Evolutionary conservation across 1,139 yeast genomes (phyloP).

Genomic region (Candida tropicalis): DNA sequence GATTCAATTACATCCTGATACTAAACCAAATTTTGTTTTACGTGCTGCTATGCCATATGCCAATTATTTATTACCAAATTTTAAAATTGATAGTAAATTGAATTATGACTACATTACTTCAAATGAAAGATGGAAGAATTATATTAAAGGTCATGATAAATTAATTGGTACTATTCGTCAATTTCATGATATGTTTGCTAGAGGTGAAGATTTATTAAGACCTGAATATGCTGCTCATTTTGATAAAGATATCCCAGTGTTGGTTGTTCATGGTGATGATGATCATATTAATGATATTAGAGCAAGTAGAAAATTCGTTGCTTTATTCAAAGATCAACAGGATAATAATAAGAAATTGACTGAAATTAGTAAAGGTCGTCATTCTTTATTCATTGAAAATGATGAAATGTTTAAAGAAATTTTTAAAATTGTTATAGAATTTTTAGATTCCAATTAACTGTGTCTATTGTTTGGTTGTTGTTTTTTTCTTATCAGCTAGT

Average conservation of each 20-base stretch:
- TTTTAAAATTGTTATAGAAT: constrained; percentile 36
- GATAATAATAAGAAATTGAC: constrained; percentile 23
- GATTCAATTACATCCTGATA: constrained; percentile 57
- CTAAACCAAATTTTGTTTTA: constrained; percentile 57
- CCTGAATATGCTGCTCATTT: constrained; percentile 46
- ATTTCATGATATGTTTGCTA: constrained; percentile 62
- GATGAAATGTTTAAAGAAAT: constrained; percentile 38
- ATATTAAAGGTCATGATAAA: constrained; percentile 39
- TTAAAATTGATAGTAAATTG: constrained; percentile 59
- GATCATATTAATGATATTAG: constrained; percentile 56
- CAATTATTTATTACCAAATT: constrained; percentile 53
- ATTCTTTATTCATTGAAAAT: constrained; percentile 48
- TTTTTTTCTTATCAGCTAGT: too few species aligned
- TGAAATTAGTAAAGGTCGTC: constrained; percentile 41
- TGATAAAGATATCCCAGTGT: constrained; percentile 45
- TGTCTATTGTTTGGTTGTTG: neutral
- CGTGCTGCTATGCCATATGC: constrained; percentile 49
- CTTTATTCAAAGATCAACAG: constrained; percentile 26
- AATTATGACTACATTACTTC: constrained; percentile 57
- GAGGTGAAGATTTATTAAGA: constrained; percentile 58
- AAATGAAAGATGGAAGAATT: constrained; percentile 51
- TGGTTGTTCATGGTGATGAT: constrained; percentile 47
- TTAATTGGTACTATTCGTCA: constrained; percentile 46
- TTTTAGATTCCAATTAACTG: constrained; percentile 30
- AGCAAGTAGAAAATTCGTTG: constrained; percentile 53